Percentiles rank a stretch among this genome's conserved stretches.
These are phyloP conservation scores for Thalassiosira hispida DNA, from an alignment of 352 stramenopile genomes.

Conservation along the genomic window DNA sequence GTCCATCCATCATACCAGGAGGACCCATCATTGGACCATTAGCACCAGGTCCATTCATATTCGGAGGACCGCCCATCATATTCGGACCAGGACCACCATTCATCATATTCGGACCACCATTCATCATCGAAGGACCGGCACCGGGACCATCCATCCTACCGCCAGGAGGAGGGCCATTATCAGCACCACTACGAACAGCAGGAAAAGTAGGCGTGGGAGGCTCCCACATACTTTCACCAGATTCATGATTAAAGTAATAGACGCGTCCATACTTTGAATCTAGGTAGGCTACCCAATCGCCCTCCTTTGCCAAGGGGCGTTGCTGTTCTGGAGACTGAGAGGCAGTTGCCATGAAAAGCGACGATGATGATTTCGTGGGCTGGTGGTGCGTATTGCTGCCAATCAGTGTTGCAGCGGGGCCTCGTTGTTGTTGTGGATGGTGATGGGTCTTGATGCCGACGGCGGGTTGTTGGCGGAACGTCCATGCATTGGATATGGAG, in stretches of 20 bases:
- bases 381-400: neutral
- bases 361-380: neutral
- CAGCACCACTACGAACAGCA: neutral
- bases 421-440: neutral
- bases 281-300: conserved; percentile 44
- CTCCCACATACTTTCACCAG: conserved; percentile 45
- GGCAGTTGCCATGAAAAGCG: conserved; percentile 16
- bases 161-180: neutral
- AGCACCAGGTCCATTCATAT: neutral
- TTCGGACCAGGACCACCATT: neutral
- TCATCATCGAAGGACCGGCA: neutral
- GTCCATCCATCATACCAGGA: neutral
- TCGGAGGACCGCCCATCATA: neutral
- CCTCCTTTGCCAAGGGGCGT: conserved; percentile 27
- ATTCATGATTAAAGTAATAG: conserved; percentile 58
- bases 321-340: conserved; percentile 2
- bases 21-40: neutral
- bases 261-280: conserved; percentile 22
- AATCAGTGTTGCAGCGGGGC: too few species aligned
- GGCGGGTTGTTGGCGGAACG: neutral
- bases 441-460: neutral
- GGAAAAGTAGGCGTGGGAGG: conserved; percentile 49
- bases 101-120: neutral
- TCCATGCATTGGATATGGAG: conserved; percentile 7
- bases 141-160: neutral